Evolutionary conservation across 2,329 filamentous ascomycete genomes (phyloP).

Genomic region (Claviceps arundinis): DNA sequence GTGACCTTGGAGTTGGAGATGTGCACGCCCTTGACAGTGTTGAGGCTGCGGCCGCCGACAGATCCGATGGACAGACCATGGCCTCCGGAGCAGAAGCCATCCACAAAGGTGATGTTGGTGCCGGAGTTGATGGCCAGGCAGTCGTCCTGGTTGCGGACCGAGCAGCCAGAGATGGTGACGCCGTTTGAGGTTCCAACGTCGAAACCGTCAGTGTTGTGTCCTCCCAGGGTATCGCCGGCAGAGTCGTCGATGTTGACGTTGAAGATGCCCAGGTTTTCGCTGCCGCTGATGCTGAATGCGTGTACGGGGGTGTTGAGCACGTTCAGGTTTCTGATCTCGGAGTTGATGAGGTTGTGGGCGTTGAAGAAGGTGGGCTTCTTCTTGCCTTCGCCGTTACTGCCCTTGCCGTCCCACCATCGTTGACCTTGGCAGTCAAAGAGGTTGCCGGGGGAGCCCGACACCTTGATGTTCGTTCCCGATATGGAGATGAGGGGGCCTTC

Average conservation of each 20-base stretch:
- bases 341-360: constrained; percentile 24
- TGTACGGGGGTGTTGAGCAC: not conserved
- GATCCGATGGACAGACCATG: constrained; percentile 1
- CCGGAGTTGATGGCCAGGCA: constrained; percentile 3
- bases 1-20: not conserved
- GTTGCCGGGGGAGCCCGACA: constrained; percentile 9
- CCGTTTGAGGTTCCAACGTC: not conserved
- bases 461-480: not conserved
- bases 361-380: constrained; percentile 50
- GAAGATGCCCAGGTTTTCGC: not conserved
- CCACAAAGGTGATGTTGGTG: not conserved
- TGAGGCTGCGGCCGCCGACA: not conserved
- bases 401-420: constrained; percentile 49
- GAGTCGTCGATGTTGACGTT: constrained; percentile 1
- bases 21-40: not conserved
- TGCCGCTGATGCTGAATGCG: not conserved
- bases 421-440: constrained; percentile 42
- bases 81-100: not conserved
- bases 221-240: not conserved
- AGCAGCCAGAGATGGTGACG: not conserved
- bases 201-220: constrained; percentile 2
- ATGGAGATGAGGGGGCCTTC: not conserved
- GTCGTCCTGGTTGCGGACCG: constrained; percentile 1
- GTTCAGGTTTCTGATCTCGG: not conserved
- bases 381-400: constrained; percentile 39